These are phyloP conservation scores for Jaenimonas drosophilae DNA, from an alignment of 208 protist species.

Conservation along the genomic window DNA sequence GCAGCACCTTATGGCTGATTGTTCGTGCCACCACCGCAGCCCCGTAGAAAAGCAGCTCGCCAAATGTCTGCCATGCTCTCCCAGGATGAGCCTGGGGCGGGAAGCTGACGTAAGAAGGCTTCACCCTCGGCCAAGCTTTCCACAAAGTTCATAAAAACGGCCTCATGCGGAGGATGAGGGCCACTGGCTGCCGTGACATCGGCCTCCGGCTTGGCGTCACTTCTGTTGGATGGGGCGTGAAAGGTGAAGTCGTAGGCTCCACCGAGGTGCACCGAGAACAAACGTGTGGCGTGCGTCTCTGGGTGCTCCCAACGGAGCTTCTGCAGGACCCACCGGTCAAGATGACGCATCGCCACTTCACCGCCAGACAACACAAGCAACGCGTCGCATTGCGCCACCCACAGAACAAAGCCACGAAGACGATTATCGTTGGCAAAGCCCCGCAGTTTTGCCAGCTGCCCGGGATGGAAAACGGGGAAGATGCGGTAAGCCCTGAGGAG, in stretches of 20 bases:
- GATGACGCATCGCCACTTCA: conserved; percentile 52
- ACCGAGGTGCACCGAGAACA: conserved; percentile 44
- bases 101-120: conserved; percentile 43
- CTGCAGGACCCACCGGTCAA: conserved; percentile 70
- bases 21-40: too few relatives aligned
- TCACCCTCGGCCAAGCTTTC: conserved; percentile 54
- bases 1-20: too few relatives aligned
- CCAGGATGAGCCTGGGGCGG: conserved; percentile 38
- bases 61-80: conserved; percentile 37
- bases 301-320: conserved; percentile 65
- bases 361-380: conserved; percentile 62
- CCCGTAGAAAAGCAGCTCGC: conserved; percentile 32
- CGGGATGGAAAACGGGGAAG: conserved; percentile 39
- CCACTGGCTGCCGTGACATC: too few relatives aligned
- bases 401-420: conserved; percentile 67
- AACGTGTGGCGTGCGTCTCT: conserved; percentile 39
- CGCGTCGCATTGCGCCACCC: conserved; percentile 43
- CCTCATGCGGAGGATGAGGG: too few relatives aligned
- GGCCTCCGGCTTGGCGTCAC: conserved; percentile 3
- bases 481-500: conserved; percentile 61
- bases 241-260: conserved; percentile 54
- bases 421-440: conserved; percentile 73
- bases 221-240: conserved; percentile 5
- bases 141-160: conserved; percentile 69
- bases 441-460: conserved; percentile 57